Evolutionary conservation across 2,329 filamentous ascomycete species (phyloP).

Genomic region (Fusarium verticillioides): DNA sequence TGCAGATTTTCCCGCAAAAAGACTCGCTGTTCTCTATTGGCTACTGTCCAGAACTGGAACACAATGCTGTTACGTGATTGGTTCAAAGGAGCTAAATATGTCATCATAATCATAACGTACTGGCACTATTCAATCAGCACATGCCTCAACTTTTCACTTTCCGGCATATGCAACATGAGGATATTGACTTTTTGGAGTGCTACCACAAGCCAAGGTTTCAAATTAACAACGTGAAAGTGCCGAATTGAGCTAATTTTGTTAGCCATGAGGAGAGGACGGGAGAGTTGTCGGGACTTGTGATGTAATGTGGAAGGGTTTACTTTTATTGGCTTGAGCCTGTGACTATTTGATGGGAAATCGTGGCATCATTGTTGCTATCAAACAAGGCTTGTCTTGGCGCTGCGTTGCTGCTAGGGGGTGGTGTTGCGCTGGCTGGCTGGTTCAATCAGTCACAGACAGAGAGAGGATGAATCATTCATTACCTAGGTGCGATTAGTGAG

Average conservation of each 20-base stretch:
- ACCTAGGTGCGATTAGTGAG: conserved; percentile 18
- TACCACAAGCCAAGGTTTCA: conserved; percentile 6
- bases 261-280: neutral
- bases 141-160: conserved; percentile 26
- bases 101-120: conserved; percentile 41
- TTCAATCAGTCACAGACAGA: conserved; percentile 25
- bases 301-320: conserved; percentile 7
- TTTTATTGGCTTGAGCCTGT: conserved; percentile 18
- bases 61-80: conserved; percentile 32
- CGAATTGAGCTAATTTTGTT: neutral
- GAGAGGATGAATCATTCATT: conserved; percentile 17
- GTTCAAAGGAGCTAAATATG: conserved; percentile 20
- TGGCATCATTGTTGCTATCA: conserved; percentile 38
- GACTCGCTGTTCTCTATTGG: conserved; percentile 21
- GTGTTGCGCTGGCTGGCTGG: conserved; percentile 25
- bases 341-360: conserved; percentile 36
- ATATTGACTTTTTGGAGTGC: conserved; percentile 3
- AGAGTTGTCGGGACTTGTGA: neutral
- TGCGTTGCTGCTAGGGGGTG: conserved; percentile 35
- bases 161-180: conserved; percentile 13
- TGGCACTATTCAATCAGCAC: conserved; percentile 37
- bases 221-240: conserved; percentile 7
- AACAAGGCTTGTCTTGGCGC: conserved; percentile 35
- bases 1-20: conserved; percentile 23
- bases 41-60: conserved; percentile 12